Conservation (phyloP, 163 green algal species). For the Scenedesmus sp. region DNA sequence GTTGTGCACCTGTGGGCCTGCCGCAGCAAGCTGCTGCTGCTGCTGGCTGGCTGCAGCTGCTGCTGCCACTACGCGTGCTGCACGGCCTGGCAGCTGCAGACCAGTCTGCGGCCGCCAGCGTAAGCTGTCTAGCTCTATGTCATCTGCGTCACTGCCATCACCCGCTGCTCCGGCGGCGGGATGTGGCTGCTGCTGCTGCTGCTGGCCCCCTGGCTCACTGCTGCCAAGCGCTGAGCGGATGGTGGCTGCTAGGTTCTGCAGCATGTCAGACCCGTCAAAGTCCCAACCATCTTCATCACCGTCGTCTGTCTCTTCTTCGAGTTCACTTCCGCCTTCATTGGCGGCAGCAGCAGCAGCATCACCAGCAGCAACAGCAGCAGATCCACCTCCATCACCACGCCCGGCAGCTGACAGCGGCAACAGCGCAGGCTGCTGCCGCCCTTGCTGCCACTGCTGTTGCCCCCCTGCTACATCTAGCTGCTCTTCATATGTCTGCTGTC, state of each 20-base stretch:
- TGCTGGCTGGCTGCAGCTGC: conserved; percentile 25
- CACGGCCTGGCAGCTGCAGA: conserved; percentile 14
- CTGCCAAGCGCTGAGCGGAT: conserved; percentile 31
- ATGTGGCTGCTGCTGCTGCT: neutral
- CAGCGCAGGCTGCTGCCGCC: neutral
- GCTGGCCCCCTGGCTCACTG: conserved; percentile 19
- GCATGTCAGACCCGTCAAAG: conserved; percentile 33
- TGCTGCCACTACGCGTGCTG: conserved; percentile 25
- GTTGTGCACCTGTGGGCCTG: conserved; percentile 3
- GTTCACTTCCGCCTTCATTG: neutral
- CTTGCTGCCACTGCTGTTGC: conserved; percentile 11
- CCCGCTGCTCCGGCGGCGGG: conserved; percentile 17
- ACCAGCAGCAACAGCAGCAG: neutral
- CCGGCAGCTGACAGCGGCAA: neutral
- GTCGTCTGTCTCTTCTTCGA: neutral
- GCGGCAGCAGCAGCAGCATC: neutral
- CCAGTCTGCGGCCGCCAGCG: conserved; percentile 40
- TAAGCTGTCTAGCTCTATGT: neutral
- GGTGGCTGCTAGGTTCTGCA: conserved; percentile 48
- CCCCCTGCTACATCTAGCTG: neutral
- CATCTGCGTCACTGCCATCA: conserved; percentile 13
- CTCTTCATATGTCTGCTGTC: neutral
- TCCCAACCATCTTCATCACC: conserved; percentile 37
- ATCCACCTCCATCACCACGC: neutral
- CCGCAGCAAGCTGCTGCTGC: neutral